phyloP scores from a whole-genome alignment of 176 grass and related monocot species.

The Themeda triandra region DNA sequence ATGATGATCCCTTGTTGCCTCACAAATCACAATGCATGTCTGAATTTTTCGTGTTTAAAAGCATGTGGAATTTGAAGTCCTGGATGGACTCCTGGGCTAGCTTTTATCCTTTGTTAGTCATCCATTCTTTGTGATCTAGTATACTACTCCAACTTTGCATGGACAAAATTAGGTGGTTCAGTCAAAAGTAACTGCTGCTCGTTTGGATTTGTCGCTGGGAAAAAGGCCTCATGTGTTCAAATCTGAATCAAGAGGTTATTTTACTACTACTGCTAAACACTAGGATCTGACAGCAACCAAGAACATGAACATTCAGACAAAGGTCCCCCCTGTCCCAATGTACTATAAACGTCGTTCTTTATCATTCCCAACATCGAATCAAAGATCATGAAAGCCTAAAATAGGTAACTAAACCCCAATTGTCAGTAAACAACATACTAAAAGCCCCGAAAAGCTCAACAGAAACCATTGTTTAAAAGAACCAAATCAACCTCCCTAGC shows the following conservation, averaged over 20 bases:
- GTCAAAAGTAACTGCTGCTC: constrained; percentile 31
- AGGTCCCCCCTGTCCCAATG: constrained; percentile 4
- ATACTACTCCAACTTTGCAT: not conserved
- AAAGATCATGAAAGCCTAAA: not conserved
- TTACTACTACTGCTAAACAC: not conserved
- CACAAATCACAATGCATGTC: too few species aligned
- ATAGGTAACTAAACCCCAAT: not conserved
- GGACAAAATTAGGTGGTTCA: not conserved
- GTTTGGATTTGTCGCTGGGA: not conserved
- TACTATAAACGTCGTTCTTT: constrained; percentile 13
- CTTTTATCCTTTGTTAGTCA: too few species aligned
- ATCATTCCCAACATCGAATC: not conserved
- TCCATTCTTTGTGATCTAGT: not conserved
- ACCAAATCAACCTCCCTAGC: not conserved
- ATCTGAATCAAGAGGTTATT: not conserved
- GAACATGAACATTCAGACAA: constrained; percentile 55
- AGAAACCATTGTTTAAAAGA: too few species aligned
- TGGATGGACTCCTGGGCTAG: not conserved
- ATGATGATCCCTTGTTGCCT: too few species aligned
- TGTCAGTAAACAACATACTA: constrained; percentile 1
- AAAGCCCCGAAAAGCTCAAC: too few species aligned
- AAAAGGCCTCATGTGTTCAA: not conserved
- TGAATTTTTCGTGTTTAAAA: not conserved
- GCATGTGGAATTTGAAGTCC: too few species aligned
- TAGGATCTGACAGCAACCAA: constrained; percentile 18